Percentiles rank a stretch among this genome's conserved stretches.
These are phyloP conservation scores for Forsythia viridissima DNA, from an alignment of 257 asterid genomes.

Conservation along the genomic window DNA sequence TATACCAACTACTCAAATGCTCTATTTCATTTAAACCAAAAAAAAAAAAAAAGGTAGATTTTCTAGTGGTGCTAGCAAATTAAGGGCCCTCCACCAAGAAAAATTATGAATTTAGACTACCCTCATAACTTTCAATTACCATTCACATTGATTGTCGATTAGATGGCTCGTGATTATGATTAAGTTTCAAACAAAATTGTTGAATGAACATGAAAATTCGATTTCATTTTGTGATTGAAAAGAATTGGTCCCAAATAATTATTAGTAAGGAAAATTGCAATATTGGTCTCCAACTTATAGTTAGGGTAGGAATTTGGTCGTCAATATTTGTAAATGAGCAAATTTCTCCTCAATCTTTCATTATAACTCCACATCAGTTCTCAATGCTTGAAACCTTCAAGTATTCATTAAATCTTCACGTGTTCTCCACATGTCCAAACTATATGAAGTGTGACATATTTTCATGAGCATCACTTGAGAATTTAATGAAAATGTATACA, in stretches of 20 bases:
- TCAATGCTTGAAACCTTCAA: background rate
- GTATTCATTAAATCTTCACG: too few relatives aligned
- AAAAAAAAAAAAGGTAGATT: background rate
- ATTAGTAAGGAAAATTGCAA: background rate
- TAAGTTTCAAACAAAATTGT: slow-evolving; percentile 8
- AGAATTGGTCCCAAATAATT: background rate
- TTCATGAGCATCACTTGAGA: too few relatives aligned
- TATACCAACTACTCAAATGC: background rate
- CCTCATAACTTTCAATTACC: slow-evolving; percentile 2
- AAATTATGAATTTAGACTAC: background rate
- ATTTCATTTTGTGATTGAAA: background rate
- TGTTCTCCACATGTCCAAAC: too few relatives aligned
- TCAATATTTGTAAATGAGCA: background rate
- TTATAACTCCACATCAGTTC: background rate
- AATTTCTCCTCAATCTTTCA: too few relatives aligned
- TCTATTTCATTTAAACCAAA: background rate
- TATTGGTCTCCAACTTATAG: background rate
- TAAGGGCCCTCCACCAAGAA: slow-evolving; percentile 7
- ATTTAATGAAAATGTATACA: too few relatives aligned
- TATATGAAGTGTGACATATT: background rate
- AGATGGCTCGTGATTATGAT: slow-evolving; percentile 21
- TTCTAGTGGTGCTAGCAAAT: slow-evolving; percentile 1
- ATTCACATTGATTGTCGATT: slow-evolving; percentile 29
- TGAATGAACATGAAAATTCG: slow-evolving; percentile 9
- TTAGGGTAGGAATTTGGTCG: background rate